phyloP scores from a whole-genome alignment of 2,329 filamentous ascomycete species.

The Monosporascus sp. region DNA sequence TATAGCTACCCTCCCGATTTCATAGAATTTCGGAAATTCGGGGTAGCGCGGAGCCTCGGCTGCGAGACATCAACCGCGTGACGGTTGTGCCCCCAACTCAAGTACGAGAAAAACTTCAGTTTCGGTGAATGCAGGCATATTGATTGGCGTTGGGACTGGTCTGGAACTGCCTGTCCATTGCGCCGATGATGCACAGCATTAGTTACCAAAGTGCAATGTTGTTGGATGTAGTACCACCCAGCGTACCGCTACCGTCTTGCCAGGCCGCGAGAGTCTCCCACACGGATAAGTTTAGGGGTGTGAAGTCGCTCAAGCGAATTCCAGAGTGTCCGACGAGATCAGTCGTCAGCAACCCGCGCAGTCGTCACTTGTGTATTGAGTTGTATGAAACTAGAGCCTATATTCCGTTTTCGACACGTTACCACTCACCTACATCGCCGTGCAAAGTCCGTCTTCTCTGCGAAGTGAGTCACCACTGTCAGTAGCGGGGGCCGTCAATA shows the following conservation, averaged over 20 bases:
- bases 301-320: too few relatives aligned
- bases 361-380: too few relatives aligned
- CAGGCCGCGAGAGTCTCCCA: too few relatives aligned
- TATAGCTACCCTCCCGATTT: neutral
- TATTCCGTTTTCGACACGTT: neutral
- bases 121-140: neutral
- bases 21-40: neutral
- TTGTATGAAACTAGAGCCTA: too few relatives aligned
- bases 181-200: neutral
- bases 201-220: neutral
- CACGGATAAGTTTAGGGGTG: too few relatives aligned
- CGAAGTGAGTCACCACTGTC: neutral
- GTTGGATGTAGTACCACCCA: too few relatives aligned
- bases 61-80: neutral
- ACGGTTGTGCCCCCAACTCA: conserved; percentile 7
- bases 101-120: neutral
- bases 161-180: neutral
- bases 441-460: neutral
- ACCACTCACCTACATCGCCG: neutral
- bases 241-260: too few relatives aligned
- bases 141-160: neutral
- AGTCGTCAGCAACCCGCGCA: too few relatives aligned
- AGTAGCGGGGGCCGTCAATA: neutral
- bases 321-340: too few relatives aligned
- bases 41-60: neutral